Evolutionary conservation across 1,139 yeast species (phyloP), one percentile per base, ranked within the genome.

Genomic region (Suhomyces coccinellae): DNA sequence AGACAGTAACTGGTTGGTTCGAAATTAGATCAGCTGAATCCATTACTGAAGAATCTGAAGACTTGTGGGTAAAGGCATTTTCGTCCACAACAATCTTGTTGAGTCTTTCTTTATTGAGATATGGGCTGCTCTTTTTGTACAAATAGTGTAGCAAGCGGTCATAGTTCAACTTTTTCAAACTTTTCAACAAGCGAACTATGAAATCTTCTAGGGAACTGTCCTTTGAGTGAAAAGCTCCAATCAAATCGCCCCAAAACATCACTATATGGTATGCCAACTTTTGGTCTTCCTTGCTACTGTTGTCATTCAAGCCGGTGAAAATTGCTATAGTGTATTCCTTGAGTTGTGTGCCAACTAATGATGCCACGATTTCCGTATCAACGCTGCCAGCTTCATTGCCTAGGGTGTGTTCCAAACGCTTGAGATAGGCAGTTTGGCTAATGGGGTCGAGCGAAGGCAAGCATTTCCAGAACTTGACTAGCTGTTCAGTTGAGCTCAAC

Each of bases 361-460:
- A 30, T 16, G 48, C 36, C 8, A 48, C 38, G 27, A 60, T 43
- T 14, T 57, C 57, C 10, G 43, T 37, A 34, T 53, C 55, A 9
- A 40, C 15, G 16, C 28, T 31, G 8, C 34, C 38, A 9, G 34
- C 7, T n/a, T 38, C 46, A 4, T 37, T 43, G 38, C 46, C 45
- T 12, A 47, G 33, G 3, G 30, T 14, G 15, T 26, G 33, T 20
- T 35, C 51, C 38, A 39, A 45, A 15, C 38, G 42, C 29, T 46
- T 39, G 15, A 59, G 38, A 48, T 57, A 57, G 13, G 44, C 40
- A 11, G 47, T 36, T 43, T 59, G 63, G 20, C 44, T 41, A 8
- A 31, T 37, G 5, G 36, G 40, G 12, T 50, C 36, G 29, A 54
- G 38, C n/a, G 50, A 47, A 10, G 47, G 43, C 33, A 60, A 47